Conservation (phyloP, 352 stramenopile species). For the Phytophthora chlamydospora region DNA sequence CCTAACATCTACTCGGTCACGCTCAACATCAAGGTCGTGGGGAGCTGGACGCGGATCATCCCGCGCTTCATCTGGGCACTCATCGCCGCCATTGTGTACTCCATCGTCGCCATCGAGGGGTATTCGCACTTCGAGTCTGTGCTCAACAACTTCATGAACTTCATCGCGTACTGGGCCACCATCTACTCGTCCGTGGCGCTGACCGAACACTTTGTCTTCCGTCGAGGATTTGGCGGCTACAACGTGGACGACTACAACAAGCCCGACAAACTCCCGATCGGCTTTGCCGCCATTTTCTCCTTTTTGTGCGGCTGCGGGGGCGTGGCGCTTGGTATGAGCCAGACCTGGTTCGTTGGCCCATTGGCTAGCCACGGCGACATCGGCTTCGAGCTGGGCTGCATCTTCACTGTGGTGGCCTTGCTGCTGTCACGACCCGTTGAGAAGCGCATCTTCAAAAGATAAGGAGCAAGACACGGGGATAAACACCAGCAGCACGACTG, state of each 20-base stretch:
- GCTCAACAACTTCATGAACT: conserved; percentile 60
- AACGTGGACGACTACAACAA: conserved; percentile 38
- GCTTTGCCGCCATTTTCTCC: conserved; percentile 44
- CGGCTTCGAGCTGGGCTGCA: conserved; percentile 41
- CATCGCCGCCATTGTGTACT: conserved; percentile 42
- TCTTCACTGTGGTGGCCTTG: conserved; percentile 19
- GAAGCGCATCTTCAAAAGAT: conserved; percentile 14
- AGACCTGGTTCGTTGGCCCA: conserved; percentile 44
- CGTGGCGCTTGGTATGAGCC: conserved; percentile 46
- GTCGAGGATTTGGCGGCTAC: conserved; percentile 41
- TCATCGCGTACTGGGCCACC: conserved; percentile 50
- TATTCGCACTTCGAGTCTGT: conserved; percentile 48
- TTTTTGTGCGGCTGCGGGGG: conserved; percentile 34
- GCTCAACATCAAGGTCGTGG: conserved; percentile 51
- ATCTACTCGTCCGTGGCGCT: conserved; percentile 40
- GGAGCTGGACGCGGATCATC: conserved; percentile 34
- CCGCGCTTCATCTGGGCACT: conserved; percentile 42
- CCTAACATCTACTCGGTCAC: conserved; percentile 53
- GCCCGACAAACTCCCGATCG: conserved; percentile 36
- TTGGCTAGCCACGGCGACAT: conserved; percentile 41
- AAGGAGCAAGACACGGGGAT: conserved; percentile 1
- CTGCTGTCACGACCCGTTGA: conserved; percentile 4
- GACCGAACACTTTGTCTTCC: conserved; percentile 47
- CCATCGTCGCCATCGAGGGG: conserved; percentile 38
- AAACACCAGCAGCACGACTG: conserved; percentile 2